Percentiles rank a stretch among this genome's conserved stretches.
These are phyloP conservation scores for Solanum neorickii DNA, from an alignment of 257 asterid genomes.

Conservation along the genomic window DNA sequence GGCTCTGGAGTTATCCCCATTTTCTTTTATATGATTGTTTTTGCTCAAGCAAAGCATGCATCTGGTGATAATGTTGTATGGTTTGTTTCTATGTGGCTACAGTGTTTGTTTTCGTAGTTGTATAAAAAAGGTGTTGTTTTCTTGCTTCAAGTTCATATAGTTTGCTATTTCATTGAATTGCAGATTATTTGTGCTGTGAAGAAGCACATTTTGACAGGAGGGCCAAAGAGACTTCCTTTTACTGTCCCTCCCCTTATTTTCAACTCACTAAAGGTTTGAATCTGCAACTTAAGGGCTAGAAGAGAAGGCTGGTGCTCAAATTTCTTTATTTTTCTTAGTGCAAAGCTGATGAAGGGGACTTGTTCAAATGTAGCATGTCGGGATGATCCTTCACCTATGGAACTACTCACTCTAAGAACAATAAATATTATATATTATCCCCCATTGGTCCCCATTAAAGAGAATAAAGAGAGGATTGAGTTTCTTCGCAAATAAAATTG, in stretches of 20 bases:
- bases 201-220: slow-evolving; percentile 88
- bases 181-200: slow-evolving; percentile 77
- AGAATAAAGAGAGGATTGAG: neutral
- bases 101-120: neutral
- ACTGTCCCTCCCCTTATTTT: slow-evolving; percentile 90
- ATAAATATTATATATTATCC: neutral
- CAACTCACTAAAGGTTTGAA: slow-evolving; percentile 67
- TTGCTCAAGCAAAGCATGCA: neutral
- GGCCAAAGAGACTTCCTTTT: slow-evolving; percentile 79
- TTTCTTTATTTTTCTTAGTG: neutral
- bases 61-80: neutral
- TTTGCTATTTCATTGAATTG: slow-evolving; percentile 9
- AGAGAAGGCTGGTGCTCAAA: neutral
- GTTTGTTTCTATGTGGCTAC: neutral
- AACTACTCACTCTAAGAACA: neutral
- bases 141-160: neutral
- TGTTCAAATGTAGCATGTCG: neutral
- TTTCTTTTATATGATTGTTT: neutral
- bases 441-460: neutral
- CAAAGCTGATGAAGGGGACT: neutral
- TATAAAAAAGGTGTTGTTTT: neutral
- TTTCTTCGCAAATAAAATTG: neutral
- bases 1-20: neutral
- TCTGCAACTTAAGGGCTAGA: neutral
- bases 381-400: neutral